Conservation (phyloP, 129 eudicot species). For the Chrysanthemum seticuspe region DNA sequence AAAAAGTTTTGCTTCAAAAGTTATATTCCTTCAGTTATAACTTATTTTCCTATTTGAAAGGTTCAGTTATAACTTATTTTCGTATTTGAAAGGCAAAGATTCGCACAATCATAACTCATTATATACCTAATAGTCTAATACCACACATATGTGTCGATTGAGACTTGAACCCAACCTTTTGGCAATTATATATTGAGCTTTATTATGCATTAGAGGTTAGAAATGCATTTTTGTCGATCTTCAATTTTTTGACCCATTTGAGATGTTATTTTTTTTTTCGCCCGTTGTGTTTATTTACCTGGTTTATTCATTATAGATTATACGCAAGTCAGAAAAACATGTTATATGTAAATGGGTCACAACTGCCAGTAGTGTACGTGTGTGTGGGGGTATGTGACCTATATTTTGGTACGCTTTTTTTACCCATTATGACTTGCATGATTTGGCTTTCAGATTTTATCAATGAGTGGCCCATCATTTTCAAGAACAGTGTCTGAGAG, state of each 20-base stretch:
- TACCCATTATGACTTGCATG: background rate
- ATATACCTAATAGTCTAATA: no score
- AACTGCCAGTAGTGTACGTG: background rate
- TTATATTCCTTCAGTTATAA: no score
- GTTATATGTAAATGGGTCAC: background rate
- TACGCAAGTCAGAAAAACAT: background rate
- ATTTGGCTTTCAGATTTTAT: slow-evolving; percentile 48
- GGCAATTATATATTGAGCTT: background rate
- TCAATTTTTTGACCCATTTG: background rate
- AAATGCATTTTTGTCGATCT: background rate
- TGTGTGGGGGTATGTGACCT: no score
- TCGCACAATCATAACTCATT: no score
- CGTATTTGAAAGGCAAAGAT: no score
- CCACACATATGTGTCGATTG: background rate
- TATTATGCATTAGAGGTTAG: background rate
- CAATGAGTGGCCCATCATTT: slow-evolving; percentile 74
- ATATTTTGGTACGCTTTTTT: no score
- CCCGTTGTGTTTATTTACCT: background rate
- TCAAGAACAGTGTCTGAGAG: slow-evolving; percentile 91
- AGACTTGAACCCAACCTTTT: background rate
- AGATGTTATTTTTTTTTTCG: background rate
- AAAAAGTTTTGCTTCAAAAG: no score
- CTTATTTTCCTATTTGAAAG: no score
- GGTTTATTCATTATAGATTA: background rate
- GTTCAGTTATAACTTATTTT: no score